Base-by-base conservation (phyloP, 139 green algal species). In the Yamagishiella unicocca region DNA sequence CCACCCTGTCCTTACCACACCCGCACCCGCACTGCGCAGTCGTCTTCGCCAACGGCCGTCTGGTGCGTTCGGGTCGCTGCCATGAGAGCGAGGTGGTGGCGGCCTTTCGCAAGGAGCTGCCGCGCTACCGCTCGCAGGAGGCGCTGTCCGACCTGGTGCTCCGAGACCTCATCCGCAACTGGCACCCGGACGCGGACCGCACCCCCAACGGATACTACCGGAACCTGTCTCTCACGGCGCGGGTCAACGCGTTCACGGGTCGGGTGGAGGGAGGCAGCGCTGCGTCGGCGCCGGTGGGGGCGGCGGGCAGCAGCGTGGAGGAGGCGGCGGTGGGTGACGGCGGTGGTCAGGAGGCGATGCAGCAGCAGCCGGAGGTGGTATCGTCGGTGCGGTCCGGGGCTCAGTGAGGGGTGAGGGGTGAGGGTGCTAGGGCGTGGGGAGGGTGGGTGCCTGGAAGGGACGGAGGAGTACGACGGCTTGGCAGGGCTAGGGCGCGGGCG, bases 71-170 rank as follows among this genome's bases (percentile, higher is more conserved):
- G 5, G 95, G 95, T 10, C 83, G 92, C 25, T 96, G 94, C 88
- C 95, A 98, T 68, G 95, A 97, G 90, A 93, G 77, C 31, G 95
- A 98, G 42, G 87, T 98, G 14, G 88, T 89, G 43, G 58, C 53
- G 0, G 90, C 88, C 27, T 96, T 96, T 84, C 66, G 93, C 4
- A 38, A 43, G n/a, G 40, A 79, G 33, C 76, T 77, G 40, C 62
- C 82, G 19, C 85, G 80, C 42, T 95, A 94, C 64, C 89, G 87
- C 24, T 83, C 35, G 6, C 25, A n/a, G 8, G 93, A 95, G 22
- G 75, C 64, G 7, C 61, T 96, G 29, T n/a, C 76, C 9, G 90
- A 95, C 79, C 55, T 50, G 1, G 84, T 75, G 19, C 77, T 97
- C 50, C 83, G 93, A 2, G 84, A 94, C 66, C 93, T 97, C 87